Evolutionary conservation across 1,284 basidiomycete species (phyloP), one percentile per base, ranked within the genome.

Genomic region (Ceratobasidium sp.): DNA sequence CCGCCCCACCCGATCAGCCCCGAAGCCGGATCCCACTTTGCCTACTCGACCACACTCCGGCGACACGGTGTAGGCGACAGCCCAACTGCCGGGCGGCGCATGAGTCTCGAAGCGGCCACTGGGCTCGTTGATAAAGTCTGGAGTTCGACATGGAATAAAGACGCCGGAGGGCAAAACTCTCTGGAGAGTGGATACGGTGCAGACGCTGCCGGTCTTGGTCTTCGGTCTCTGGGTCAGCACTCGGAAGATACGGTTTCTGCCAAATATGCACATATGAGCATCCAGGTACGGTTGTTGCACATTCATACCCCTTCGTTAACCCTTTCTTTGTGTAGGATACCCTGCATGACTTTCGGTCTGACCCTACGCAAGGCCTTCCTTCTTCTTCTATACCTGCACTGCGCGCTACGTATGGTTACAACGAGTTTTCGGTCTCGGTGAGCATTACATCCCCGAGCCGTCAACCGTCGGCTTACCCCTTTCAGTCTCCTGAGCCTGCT

Each of bases 401-500:
- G 23, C 86, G 90, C 39, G 85, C 85, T 32, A 84, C 84, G 3
- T 88, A 93, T 76, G 95, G 95, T 1, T 94, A 94, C 79, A 98
- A 98, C 82, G 96, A 98, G 81, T 98, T 98, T 78, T 88, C 92
- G 1, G 93, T 97, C n/a, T 86, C 67, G 67, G 67, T 70, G 18
- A 14, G 67, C 59, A 9, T 21, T 53, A 12, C 1, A n/a, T 21
- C 21, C 23, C 14, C 12, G 26, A 3, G 2, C 23, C 45, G 9
- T 21, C 18, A n/a, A 18, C 14, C n/a, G n/a, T 28, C 2, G 32
- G 41, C 57, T n/a, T 36, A 39, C 2, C 16, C 21, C 16, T 48
- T 32, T 32, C 14, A 88, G 0, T 84, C 91, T 0, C 89, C 92
- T 0, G 94, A 97, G 78, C 90, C 92, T 1, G 80, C 92, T 2